Base-by-base conservation (phyloP, 192 early-diverging fungal species). In the Cetraspora pellucida region DNA sequence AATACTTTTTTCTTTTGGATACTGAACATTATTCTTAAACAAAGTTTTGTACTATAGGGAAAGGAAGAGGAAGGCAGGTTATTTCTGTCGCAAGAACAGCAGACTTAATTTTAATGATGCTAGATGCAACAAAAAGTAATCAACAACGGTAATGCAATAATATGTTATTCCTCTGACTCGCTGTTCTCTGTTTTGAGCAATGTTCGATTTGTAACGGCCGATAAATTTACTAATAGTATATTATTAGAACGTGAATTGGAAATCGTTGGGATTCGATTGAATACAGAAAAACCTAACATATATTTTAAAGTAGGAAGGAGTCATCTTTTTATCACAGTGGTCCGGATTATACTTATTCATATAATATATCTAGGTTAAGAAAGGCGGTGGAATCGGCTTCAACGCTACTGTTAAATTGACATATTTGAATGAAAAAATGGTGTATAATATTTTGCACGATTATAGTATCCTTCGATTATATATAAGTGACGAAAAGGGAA, bases 61-160 rank as follows among this genome's bases (percentile, higher is more conserved):
- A 97, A 78, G 98, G 98, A 77, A 90, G 98, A 77, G 98, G 98
- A 75, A 85, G 94, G 72, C 98, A 99, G 87, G 96, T 98, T 75
- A 96, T 99, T 85, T 94, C 97, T 57, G 95, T 97, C 6, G 97
- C 97, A 7, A 92, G 96, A 74, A 98, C 98, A 17, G 94, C 96
- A 17, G 97, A 98, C 83, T 78, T 99, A 74, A 90, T 99, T 75
- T 87, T 98, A 80, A 98, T 99, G 92, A 95, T 99, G 95, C 84
- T 98, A 69, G 98, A 99, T 77, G 95, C 97, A 28, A 97, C 96
- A 27, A 98, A 99, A 83, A 90, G 91, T 28, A 84, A 82, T 17
- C 85, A 92, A 60, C 97, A 99, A 84, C 84, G 93, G 75, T 80
- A 79, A 65, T 55, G 7, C 37, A 37, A 37, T 37, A 37, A 37